phyloP scores from a whole-genome alignment of 164 flowering plant species.

The Paratinospora sagittata region DNA sequence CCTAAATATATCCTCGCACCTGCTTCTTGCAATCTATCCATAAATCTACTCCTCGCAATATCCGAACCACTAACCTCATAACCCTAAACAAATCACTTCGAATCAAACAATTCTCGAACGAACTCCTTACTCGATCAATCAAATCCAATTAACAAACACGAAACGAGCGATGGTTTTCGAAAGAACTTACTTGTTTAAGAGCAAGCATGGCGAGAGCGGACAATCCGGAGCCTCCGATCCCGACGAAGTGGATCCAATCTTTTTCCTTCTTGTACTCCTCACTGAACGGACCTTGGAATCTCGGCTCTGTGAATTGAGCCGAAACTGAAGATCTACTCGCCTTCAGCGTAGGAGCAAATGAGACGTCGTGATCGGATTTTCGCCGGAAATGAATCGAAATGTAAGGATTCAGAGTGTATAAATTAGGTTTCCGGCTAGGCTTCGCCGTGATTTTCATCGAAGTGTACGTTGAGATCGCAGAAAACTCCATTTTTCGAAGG shows the following conservation, averaged over 20 bases:
- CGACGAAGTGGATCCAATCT: slow-evolving; percentile 45
- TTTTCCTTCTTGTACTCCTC: neutral
- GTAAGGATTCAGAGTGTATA: neutral
- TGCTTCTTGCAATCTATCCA: slow-evolving; percentile 36
- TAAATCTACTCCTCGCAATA: slow-evolving; percentile 32
- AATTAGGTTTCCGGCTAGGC: slow-evolving; percentile 6
- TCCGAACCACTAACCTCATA: slow-evolving; percentile 49
- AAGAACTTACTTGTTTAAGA: slow-evolving; percentile 32
- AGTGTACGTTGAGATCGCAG: no score
- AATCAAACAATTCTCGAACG: neutral
- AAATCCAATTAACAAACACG: neutral
- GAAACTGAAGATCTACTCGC: slow-evolving; percentile 7
- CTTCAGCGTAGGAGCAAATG: neutral
- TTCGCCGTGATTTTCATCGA: slow-evolving; percentile 9
- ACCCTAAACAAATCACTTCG: slow-evolving; percentile 24
- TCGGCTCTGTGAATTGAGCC: neutral
- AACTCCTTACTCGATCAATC: neutral
- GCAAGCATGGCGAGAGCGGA: slow-evolving; percentile 55
- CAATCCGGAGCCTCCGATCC: slow-evolving; percentile 44
- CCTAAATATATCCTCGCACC: slow-evolving; percentile 34
- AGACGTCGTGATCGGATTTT: neutral
- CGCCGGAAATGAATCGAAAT: neutral
- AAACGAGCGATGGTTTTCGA: neutral
- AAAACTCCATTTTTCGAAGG: no score
- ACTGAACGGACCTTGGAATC: neutral